phyloP scores from a whole-genome alignment of 2,329 filamentous ascomycete genomes.

The Colletotrichum sp. region DNA sequence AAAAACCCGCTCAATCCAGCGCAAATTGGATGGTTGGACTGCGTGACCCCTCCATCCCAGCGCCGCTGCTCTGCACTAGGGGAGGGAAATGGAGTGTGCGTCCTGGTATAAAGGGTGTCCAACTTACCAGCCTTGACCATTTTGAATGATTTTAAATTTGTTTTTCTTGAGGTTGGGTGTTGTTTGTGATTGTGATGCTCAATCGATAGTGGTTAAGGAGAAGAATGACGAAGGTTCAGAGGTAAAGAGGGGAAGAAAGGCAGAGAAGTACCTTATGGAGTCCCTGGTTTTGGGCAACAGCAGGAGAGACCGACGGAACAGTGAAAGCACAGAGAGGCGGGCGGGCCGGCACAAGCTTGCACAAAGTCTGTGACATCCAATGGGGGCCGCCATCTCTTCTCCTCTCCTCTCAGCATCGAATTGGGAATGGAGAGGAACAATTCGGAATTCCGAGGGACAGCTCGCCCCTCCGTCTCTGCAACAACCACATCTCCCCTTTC shows the following conservation, averaged over 20 bases:
- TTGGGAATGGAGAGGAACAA: background rate
- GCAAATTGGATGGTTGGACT: constrained; percentile 35
- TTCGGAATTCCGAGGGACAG: constrained; percentile 18
- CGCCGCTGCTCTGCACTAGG: constrained; percentile 4
- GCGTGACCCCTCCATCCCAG: constrained; percentile 27
- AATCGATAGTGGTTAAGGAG: constrained; percentile 1
- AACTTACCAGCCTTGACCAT: constrained; percentile 98
- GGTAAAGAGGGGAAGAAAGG: constrained; percentile 19
- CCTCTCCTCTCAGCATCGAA: background rate
- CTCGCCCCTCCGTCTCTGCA: constrained; percentile 12
- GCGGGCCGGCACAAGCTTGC: constrained; percentile 7
- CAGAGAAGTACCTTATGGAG: constrained; percentile 12
- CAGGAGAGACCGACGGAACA: background rate
- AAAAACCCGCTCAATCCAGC: constrained; percentile 67
- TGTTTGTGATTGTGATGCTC: background rate
- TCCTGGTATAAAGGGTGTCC: constrained; percentile 25
- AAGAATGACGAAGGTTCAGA: constrained; percentile 2
- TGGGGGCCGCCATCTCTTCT: background rate
- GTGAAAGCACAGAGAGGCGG: background rate
- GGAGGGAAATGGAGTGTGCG: constrained; percentile 24
- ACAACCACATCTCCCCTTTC: background rate
- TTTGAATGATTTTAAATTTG: constrained; percentile 64
- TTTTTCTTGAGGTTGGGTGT: constrained; percentile 20
- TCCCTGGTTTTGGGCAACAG: background rate
- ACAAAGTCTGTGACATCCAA: constrained; percentile 9